Base-by-base conservation (phyloP, 2,329 filamentous ascomycete species). In the Aureobasidium zeae region DNA sequence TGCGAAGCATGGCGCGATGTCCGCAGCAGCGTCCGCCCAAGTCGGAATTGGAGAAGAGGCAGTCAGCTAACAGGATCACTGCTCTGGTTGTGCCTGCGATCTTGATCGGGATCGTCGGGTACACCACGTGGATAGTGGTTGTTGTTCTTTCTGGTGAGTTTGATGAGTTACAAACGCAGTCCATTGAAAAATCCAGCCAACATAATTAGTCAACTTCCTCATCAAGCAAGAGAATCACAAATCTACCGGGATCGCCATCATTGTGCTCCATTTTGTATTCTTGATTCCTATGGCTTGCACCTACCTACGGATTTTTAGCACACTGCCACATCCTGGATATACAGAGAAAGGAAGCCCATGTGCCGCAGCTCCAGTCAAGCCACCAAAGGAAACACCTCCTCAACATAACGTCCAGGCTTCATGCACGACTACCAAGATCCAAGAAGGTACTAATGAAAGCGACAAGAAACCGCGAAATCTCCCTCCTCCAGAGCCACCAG, bases 231-330 rank as follows among this genome's bases (percentile, higher is more conserved):
- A 51, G 4, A 60, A 63, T 57, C 63, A 73, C 66, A 57, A 66
- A 47, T 72, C 74, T 43, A 65, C 78, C 21, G 86, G 79, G 30
- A 73, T 81, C 46, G 77, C 75, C 10, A 74, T 94, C 45, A 68
- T 94, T 32, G 73, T 78, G 20, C 63, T 88, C 17, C 87, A 85
- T 63, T 83, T 82, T 55, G 41, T 88, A 42, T 69, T 93, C 43
- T 68, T 94, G 32, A 52, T 83, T 12, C 69, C 82, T 21, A 74
- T 86, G 55, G 57, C 81, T 17, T 55, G 69, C 22, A 72, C 80
- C 15, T 95, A 93, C 62, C 57, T 83, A 15, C 81, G 87, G 50
- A 73, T 88, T 8, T 62, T 88, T 30, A 65, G 78, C 49, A 73
- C 76, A 24, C 79, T 72, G 77, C 47, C 69, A 69, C 52, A 87